Conservation (phyloP, 2,329 filamentous ascomycete species). For the Plenodomus tracheiphilus region DNA sequence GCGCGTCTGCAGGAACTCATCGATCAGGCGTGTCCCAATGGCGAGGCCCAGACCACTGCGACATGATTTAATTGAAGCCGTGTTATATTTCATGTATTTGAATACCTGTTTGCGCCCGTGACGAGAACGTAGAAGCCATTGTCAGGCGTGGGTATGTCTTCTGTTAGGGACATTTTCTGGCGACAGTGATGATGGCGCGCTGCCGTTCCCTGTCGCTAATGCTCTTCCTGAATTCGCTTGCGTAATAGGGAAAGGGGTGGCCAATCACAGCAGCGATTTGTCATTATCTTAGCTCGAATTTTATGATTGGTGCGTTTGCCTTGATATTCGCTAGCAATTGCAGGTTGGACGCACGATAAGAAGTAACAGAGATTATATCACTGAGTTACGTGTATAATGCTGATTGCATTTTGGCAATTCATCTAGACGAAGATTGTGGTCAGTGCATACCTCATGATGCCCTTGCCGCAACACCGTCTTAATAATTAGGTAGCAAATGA, state of each 20-base stretch:
- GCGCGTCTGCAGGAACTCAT: conserved; percentile 78
- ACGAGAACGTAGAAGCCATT: conserved; percentile 65
- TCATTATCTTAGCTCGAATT: not conserved
- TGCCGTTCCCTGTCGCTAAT: not conserved
- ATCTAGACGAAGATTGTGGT: too few species aligned
- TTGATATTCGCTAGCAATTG: too few species aligned
- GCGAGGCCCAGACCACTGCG: conserved; percentile 82
- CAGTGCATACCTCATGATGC: too few species aligned
- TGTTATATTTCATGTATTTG: accelerated
- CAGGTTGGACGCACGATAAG: too few species aligned
- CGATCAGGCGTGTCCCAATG: conserved; percentile 81
- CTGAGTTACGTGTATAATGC: too few species aligned
- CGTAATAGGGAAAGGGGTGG: not conserved
- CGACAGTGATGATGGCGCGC: conserved; percentile 1
- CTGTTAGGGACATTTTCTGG: conserved; percentile 18
- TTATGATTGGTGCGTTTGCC: not conserved
- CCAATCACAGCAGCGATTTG: conserved; percentile 16
- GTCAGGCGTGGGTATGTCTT: conserved; percentile 29
- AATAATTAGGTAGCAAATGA: too few species aligned
- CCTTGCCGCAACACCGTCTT: too few species aligned
- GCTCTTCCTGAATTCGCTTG: conserved; percentile 18
- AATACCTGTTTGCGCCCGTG: conserved; percentile 83
- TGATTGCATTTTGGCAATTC: too few species aligned
- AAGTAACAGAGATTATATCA: too few species aligned
- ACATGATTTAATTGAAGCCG: conserved; percentile 29